Conservation (phyloP, 805 yeast species). For the Wickerhamiella sorbophila region DNA sequence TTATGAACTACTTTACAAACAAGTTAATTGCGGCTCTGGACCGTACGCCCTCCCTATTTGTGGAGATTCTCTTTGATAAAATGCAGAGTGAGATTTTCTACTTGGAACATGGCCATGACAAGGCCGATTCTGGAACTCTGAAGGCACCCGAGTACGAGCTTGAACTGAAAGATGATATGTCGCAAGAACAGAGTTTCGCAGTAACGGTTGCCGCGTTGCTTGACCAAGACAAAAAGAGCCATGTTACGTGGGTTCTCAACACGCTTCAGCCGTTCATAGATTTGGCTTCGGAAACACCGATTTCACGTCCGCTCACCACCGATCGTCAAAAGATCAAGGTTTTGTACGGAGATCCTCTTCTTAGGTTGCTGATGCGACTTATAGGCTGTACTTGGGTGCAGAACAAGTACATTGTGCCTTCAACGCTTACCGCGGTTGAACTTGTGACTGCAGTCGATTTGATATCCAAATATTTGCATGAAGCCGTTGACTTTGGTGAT, state of each 20-base stretch:
- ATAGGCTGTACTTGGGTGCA: conserved; percentile 32
- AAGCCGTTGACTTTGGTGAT: conserved; percentile 26
- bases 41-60: conserved; percentile 38
- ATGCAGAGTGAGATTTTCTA: conserved; percentile 35
- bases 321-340: conserved; percentile 17
- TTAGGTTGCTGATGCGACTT: conserved; percentile 34
- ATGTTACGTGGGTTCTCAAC: conserved; percentile 33
- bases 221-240: conserved; percentile 30
- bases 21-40: conserved; percentile 36
- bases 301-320: conserved; percentile 15
- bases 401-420: conserved; percentile 30
- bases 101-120: conserved; percentile 46
- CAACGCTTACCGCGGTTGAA: conserved; percentile 21
- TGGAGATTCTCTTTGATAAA: conserved; percentile 57
- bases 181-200: conserved; percentile 35
- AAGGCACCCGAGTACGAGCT: conserved; percentile 12
- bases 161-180: conserved; percentile 21
- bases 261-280: conserved; percentile 27
- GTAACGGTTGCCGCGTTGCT: conserved; percentile 37
- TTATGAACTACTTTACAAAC: conserved; percentile 51
- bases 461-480: conserved; percentile 31
- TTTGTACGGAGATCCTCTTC: conserved; percentile 34
- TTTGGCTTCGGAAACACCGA: conserved; percentile 4
- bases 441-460: conserved; percentile 27
- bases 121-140: conserved; percentile 10